Evolutionary conservation across 1,284 basidiomycete species (phyloP), one percentile per base, ranked within the genome.

Genomic region (Gomphus bonarii): DNA sequence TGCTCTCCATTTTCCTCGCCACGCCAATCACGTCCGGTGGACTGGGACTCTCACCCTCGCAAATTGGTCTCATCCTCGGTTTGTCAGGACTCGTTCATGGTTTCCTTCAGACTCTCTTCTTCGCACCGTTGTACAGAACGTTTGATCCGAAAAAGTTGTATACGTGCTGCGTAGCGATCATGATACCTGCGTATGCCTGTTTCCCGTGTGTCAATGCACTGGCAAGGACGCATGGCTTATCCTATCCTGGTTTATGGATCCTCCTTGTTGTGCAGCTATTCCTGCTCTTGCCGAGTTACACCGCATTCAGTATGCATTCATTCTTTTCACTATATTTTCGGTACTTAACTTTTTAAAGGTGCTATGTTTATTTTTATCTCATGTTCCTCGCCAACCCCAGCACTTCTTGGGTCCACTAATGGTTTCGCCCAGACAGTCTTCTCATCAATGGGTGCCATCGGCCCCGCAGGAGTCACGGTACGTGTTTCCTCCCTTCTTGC

Each of bases 21-120:
- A 66, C 65, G 3, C 63, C 64, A 28, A 59, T 65, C 42, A 38
- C 44, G 3, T 63, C 63, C 31, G 65, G 64, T 20, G 65, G 65
- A 30, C 60, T 66, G 16, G 64, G 65, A 1, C 57, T 66, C 52
- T 38, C 33, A 22, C 62, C 64, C 40, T 56, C 56, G 3, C 51
- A 64, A 22, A 65, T 66, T 35, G 65, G 65, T 36, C 40, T 59
- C 16, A 60, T 65, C 20, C 58, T 66, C 36, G 60, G 61, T 6
- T 54, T 60, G 44, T 63, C 63, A 12, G 63, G 61, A 14, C 47
- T 64, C 22, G 58, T 58, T 36, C 63, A 63, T 33, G 54, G 65
- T 2, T 51, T 59, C 25, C 42, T 62, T 22, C 60, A 65, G 49
- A 18, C 62, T 14, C 28, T 61, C 16, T 64, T 59, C 47, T 58